Base-by-base conservation (phyloP, 345 rosid species). In the Kandelia obovata region DNA sequence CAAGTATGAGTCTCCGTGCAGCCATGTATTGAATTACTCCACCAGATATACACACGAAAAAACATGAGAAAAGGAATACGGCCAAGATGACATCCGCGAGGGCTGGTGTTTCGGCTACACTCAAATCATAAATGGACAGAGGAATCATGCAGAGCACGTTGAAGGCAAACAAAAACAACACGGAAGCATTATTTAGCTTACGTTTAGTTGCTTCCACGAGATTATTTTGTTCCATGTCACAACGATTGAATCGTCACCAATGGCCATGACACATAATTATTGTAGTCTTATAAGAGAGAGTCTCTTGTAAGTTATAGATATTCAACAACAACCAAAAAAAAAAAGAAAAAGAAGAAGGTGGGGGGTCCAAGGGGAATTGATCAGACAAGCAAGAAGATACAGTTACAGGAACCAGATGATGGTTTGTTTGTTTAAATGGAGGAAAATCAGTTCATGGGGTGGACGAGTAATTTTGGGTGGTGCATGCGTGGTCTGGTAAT, bases 151-250 rank as follows among this genome's bases (percentile, higher is more conserved):
- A 7, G 5, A 65, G 4, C 37, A 65, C 23, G n/a, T 58, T 17
- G 17, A 64, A 1, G 5, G 69, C 37, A 3, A 56, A 64, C 59
- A 72, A 10, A 11, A 65, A 0, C 5, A 72, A 19, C 60, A 32
- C 65, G 23, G 16, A 13, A 37, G 17, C 23, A 1, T 56, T 1
- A 1, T 51, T 34, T 0, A 47, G 13, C 26, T 58, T 72, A 25
- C 6, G 46, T 21, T 64, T 3, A 15, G 58, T 5, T 10, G 46
- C 7, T 16, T 64, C 58, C 55, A 71, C 3, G 5, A 71, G 8
- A 47, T 69, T 64, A 32, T 71, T 47, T 27, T 25, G 25, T 53
- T 65, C 65, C 58, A 65, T 65, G 51, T 35, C 26, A 47, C 25
- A 2, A 2, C 2, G 5, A 3, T 9, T 11, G 5, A 34, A 3